Conservation (phyloP, 2,329 filamentous ascomycete genomes). For the Teratosphaeriaceae sp. region DNA sequence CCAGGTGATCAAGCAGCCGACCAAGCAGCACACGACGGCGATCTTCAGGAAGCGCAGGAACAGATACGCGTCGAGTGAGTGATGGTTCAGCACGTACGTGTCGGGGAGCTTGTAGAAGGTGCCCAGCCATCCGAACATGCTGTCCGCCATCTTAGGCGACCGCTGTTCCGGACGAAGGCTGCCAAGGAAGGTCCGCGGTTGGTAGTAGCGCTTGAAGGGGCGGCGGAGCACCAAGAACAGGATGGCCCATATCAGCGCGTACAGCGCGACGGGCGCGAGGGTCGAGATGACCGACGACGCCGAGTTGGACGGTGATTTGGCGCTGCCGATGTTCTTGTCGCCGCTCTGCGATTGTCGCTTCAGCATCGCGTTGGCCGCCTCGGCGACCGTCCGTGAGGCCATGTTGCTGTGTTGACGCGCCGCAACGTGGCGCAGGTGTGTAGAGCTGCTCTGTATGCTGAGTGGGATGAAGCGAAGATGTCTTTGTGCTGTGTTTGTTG, state of each 20-base stretch:
- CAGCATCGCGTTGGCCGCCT: background rate
- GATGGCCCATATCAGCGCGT: slow-evolving; percentile 28
- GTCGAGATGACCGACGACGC: slow-evolving; percentile 30
- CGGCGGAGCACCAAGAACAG: slow-evolving; percentile 38
- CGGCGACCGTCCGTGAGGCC: background rate
- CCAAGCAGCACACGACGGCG: slow-evolving; percentile 68
- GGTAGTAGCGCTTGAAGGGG: slow-evolving; percentile 39
- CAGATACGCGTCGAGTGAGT: slow-evolving; percentile 86
- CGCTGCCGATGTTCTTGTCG: slow-evolving; percentile 23
- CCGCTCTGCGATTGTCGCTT: slow-evolving; percentile 9
- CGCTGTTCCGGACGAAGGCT: slow-evolving; percentile 35
- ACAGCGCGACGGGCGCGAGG: slow-evolving; percentile 28
- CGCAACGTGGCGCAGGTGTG: background rate
- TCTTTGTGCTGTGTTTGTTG: background rate
- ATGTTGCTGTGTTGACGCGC: background rate
- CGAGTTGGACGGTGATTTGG: slow-evolving; percentile 17
- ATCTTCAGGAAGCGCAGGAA: slow-evolving; percentile 85
- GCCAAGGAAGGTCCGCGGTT: slow-evolving; percentile 39
- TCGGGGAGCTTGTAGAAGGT: slow-evolving; percentile 55
- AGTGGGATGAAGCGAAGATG: background rate
- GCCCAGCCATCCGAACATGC: slow-evolving; percentile 36
- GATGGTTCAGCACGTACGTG: slow-evolving; percentile 77
- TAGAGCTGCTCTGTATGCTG: background rate
- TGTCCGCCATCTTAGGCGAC: slow-evolving; percentile 31
- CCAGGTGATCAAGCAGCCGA: slow-evolving; percentile 79